Conservation (phyloP, 257 asterid genomes). For the Nyctanthes arbortristis region DNA sequence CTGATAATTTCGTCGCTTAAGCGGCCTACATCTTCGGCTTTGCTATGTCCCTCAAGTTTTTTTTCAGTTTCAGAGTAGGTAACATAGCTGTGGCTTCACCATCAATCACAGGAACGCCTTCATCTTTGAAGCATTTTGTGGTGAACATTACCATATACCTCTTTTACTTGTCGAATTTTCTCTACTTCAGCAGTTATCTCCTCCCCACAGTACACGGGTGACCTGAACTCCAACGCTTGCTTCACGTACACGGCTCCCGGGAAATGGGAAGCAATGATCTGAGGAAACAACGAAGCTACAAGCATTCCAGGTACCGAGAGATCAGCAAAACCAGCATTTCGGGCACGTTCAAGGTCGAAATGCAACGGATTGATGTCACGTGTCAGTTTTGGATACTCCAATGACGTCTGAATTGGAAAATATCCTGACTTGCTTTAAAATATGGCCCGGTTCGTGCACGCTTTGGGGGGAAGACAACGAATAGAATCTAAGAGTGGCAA, state of each 20-base stretch:
- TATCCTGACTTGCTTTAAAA: too few species aligned
- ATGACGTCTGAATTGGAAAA: slow-evolving; percentile 51
- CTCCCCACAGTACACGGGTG: slow-evolving; percentile 72
- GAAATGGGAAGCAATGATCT: slow-evolving; percentile 71
- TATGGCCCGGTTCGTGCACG: too few species aligned
- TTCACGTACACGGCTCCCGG: slow-evolving; percentile 85
- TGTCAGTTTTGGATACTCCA: slow-evolving; percentile 64
- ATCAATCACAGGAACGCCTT: slow-evolving; percentile 43
- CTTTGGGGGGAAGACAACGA: too few species aligned
- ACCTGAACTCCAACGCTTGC: slow-evolving; percentile 64
- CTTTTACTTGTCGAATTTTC: slow-evolving; percentile 42
- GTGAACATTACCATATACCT: slow-evolving; percentile 52
- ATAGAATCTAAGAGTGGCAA: too few species aligned
- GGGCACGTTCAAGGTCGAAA: slow-evolving; percentile 56
- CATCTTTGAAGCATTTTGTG: too few species aligned
- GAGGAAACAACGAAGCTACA: slow-evolving; percentile 79
- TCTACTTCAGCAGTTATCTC: slow-evolving; percentile 55
- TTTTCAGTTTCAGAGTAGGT: slow-evolving; percentile 42
- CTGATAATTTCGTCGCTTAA: too few species aligned
- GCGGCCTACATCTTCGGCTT: too few species aligned
- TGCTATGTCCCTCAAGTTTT: background rate
- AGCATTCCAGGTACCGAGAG: slow-evolving; percentile 72
- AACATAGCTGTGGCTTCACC: slow-evolving; percentile 70
- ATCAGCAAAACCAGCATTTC: slow-evolving; percentile 54
- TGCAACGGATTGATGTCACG: slow-evolving; percentile 73